Evolutionary conservation across 2,329 filamentous ascomycete species (phyloP).

Genomic region (Dactylonectria estremocensis): DNA sequence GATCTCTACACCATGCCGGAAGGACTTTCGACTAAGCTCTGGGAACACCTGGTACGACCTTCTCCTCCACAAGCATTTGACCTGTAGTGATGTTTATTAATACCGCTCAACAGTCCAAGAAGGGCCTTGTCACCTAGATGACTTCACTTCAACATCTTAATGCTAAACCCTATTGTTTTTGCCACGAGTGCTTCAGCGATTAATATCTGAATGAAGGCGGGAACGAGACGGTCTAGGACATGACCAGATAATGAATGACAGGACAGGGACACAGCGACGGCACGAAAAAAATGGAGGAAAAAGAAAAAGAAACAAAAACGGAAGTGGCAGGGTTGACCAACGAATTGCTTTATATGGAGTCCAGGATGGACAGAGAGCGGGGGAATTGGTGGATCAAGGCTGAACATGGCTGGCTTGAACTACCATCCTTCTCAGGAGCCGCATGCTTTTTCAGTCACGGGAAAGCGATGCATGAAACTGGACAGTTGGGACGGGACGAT

Average conservation of each 20-base stretch:
- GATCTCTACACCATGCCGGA: constrained; percentile 98
- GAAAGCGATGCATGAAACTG: constrained; percentile 12
- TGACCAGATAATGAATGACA: constrained; percentile 47
- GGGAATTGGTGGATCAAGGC: constrained; percentile 4
- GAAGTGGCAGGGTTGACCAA: constrained; percentile 7
- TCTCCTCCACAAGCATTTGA: not conserved
- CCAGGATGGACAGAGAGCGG: not conserved
- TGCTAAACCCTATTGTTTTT: constrained; percentile 40
- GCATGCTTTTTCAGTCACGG: constrained; percentile 12
- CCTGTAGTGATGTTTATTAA: constrained; percentile 17
- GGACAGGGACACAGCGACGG: constrained; percentile 8
- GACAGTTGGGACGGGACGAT: constrained; percentile 13
- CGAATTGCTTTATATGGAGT: constrained; percentile 11
- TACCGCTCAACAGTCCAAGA: constrained; percentile 54
- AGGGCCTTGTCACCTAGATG: constrained; percentile 56
- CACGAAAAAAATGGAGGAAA: constrained; percentile 9
- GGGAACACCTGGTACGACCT: constrained; percentile 82
- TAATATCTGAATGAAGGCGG: constrained; percentile 40
- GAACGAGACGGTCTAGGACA: constrained; percentile 42
- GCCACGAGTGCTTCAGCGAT: constrained; percentile 36
- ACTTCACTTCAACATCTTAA: constrained; percentile 30
- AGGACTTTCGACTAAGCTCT: constrained; percentile 89
- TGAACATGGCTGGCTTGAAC: constrained; percentile 4
- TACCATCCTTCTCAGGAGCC: constrained; percentile 17
- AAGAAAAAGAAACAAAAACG: constrained; percentile 18